Evolutionary conservation across 768 basidiomycete genomes (phyloP).

Genomic region (Wakefieldia striispora): DNA sequence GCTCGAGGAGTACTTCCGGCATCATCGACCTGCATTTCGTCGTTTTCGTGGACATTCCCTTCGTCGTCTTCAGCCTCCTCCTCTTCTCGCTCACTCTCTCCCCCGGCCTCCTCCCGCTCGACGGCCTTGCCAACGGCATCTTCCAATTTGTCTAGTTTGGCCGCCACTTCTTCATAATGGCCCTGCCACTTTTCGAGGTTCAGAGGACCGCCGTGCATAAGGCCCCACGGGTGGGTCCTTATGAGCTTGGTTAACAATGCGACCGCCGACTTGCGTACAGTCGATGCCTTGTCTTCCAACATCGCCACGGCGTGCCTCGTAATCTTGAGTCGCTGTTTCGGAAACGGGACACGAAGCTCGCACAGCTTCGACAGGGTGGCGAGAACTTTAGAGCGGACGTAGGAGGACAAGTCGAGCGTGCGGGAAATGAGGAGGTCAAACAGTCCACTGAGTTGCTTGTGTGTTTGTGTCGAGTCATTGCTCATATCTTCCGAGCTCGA

Average conservation of each 20-base stretch:
- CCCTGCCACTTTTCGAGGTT: conserved; percentile 70
- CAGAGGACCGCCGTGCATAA: conserved; percentile 80
- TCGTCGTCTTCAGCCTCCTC: conserved; percentile 32
- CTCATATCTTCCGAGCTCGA: conserved; percentile 50
- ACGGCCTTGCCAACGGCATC: conserved; percentile 62
- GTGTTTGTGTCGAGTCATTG: conserved; percentile 41
- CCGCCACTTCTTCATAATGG: conserved; percentile 59
- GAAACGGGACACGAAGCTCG: conserved; percentile 76
- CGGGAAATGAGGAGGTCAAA: conserved; percentile 85
- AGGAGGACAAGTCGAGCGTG: conserved; percentile 84
- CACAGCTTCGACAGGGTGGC: conserved; percentile 72
- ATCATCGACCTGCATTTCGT: conserved; percentile 24
- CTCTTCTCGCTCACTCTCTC: too few species aligned
- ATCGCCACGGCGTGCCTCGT: conserved; percentile 75
- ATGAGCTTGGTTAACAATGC: conserved; percentile 73
- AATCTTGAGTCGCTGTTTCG: conserved; percentile 76
- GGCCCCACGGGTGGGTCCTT: conserved; percentile 84
- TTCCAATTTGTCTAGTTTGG: conserved; percentile 74
- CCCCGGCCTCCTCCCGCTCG: conserved; percentile 38
- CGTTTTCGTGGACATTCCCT: background rate
- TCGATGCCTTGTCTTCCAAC: conserved; percentile 86
- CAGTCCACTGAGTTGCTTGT: conserved; percentile 76
- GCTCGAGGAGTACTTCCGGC: conserved; percentile 22
- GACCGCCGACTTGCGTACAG: conserved; percentile 83
- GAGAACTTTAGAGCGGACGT: conserved; percentile 89